Base-by-base conservation (phyloP, 2,329 filamentous ascomycete species). In the Lasiodiplodia sp. region DNA sequence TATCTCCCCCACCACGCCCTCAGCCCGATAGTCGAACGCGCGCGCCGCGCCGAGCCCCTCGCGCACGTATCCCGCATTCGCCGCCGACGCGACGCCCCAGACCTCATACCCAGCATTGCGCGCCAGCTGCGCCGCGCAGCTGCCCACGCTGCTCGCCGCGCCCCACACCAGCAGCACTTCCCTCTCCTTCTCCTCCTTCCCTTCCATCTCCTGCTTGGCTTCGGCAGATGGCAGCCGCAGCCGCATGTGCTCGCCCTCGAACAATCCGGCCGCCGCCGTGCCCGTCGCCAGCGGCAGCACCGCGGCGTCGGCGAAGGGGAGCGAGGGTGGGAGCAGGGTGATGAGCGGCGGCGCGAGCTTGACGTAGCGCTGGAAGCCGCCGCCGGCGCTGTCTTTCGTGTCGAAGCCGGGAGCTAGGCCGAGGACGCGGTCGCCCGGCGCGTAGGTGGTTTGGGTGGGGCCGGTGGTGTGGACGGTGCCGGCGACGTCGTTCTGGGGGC, bases 261-360 rank as follows among this genome's bases (percentile, higher is more conserved):
- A 84, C 14, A 85, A 78, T 25, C 78, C 80, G 16, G 76, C 74
- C n/a, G 79, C 74, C 16, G 82, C 82, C 4, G 83, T 84, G 31
- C 80, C 79, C 65, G 83, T 74, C 18, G 79, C 80, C 12, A 84
- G 75, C 2, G 83, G 82, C 1, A 85, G 77, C 25, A 84, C 81
- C 31, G 76, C 72, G 25, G 78, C 82, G 7, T 78, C 69, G 10
- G 71, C 77, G 72, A 75, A 84, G 52, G 78, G 73, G 34, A 82
- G 68, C 7, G 71, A 73, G 47, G 73, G 70, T 0, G 82, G 82
- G 55, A 84, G 78, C 53, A 11, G 37, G 1, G n/a, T 18, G 0
- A 40, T 7, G 18, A 58, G 11, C 3, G 31, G 37, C 21, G 78
- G 77, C 5, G 79, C 72, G 23, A 78, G 72, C 62, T 73, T 71